These are phyloP conservation scores for Barbatosphaeria neglecta DNA, from an alignment of 495 filamentous ascomycete species.

Conservation along the genomic window DNA sequence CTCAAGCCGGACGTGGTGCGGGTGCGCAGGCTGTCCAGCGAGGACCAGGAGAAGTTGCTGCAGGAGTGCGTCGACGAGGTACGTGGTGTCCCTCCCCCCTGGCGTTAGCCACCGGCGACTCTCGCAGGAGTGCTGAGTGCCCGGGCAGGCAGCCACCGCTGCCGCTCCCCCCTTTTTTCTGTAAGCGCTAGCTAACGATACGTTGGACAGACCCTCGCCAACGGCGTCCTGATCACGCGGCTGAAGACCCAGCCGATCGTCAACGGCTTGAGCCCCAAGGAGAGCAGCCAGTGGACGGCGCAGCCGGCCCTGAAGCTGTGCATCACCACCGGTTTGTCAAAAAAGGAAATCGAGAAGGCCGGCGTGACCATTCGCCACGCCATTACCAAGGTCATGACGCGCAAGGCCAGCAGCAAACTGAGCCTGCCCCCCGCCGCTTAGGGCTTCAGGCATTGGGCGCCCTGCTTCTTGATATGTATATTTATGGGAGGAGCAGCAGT, in stretches of 20 bases:
- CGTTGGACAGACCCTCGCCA: conserved; percentile 50
- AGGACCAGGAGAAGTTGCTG: conserved; percentile 75
- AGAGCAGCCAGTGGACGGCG: conserved; percentile 48
- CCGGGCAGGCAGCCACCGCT: no score
- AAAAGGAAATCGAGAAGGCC: conserved; percentile 91
- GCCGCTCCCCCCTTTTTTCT: background rate
- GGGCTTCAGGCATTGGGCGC: background rate
- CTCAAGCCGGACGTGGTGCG: conserved; percentile 72
- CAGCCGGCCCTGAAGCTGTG: conserved; percentile 82
- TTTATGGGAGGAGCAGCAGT: background rate
- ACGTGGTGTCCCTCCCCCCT: conserved; percentile 11
- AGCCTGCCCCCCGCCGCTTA: background rate
- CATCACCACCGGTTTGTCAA: conserved; percentile 72
- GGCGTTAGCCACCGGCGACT: no score
- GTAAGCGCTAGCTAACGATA: conserved; percentile 2
- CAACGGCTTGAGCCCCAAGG: conserved; percentile 39
- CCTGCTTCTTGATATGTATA: background rate
- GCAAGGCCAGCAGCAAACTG: conserved; percentile 31
- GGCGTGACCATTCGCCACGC: conserved; percentile 82
- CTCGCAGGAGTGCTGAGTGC: no score
- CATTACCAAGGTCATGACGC: conserved; percentile 72
- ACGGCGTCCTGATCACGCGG: conserved; percentile 78
- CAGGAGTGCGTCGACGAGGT: conserved; percentile 94
- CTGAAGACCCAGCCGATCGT: conserved; percentile 65
- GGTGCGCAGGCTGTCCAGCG: conserved; percentile 50